phyloP scores from a whole-genome alignment of 2,329 filamentous ascomycete species.

The Sporothrix brunneoviolacea region DNA sequence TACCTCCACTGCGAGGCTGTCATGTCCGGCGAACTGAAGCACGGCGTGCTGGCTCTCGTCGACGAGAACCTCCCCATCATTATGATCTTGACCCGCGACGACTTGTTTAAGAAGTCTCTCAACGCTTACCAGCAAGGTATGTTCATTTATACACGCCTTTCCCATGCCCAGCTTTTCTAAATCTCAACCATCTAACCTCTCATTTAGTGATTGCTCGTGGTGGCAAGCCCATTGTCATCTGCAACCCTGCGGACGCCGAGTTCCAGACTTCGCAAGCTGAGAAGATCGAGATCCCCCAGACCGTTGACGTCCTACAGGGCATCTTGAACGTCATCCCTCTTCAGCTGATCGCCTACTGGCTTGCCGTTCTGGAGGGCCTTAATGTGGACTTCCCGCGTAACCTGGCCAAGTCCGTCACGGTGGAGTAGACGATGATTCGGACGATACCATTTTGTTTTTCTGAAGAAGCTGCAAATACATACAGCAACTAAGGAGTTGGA shows the following conservation, averaged over 20 bases:
- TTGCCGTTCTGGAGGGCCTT: constrained; percentile 88
- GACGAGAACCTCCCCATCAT: constrained; percentile 99
- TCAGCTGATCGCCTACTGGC: constrained; percentile 98
- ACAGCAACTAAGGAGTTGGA: constrained; percentile 1
- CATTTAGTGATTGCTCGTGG: constrained; percentile 78
- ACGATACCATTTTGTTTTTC: neutral
- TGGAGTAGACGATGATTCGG: constrained; percentile 61
- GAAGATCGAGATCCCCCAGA: constrained; percentile 96
- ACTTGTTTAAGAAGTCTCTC: constrained; percentile 96
- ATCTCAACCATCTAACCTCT: constrained; percentile 2
- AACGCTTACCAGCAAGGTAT: constrained; percentile 97
- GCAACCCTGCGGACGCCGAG: constrained; percentile 83
- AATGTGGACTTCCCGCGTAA: constrained; percentile 99
- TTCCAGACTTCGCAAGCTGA: constrained; percentile 84
- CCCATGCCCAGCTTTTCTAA: neutral
- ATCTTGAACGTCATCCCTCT: constrained; percentile 96
- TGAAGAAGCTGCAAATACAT: neutral
- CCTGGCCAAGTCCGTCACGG: constrained; percentile 96
- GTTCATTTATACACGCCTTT: constrained; percentile 22
- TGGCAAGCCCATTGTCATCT: constrained; percentile 97
- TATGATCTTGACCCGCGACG: constrained; percentile 96
- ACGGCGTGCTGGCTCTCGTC: constrained; percentile 93
- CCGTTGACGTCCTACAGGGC: constrained; percentile 90
- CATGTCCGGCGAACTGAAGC: constrained; percentile 99
- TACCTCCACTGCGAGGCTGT: constrained; percentile 99